A percentile compares a stretch with the other conserved stretches of the same genome.
These are phyloP conservation scores for Botryobasidium botryosum DNA, from an alignment of 768 basidiomycete genomes.

Conservation along the genomic window DNA sequence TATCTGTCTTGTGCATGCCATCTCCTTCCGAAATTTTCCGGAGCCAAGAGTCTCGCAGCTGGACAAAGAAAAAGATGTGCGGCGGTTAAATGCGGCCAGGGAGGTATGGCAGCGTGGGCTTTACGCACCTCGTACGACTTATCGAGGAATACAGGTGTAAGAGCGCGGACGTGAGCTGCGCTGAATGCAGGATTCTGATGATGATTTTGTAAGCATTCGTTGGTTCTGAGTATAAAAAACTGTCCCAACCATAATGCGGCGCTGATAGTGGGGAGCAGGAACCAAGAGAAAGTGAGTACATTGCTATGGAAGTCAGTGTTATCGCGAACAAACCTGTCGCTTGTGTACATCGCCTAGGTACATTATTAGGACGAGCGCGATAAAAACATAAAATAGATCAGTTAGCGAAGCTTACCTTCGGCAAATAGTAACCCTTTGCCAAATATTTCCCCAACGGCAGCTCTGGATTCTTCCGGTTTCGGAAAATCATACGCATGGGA, in stretches of 20 bases:
- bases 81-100: background rate
- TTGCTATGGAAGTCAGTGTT: no score
- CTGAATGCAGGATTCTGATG: conserved; percentile 49
- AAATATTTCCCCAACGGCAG: background rate
- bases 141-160: conserved; percentile 39
- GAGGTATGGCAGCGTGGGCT: background rate
- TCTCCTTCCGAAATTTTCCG: no score
- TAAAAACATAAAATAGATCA: background rate
- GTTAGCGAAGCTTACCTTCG: conserved; percentile 6
- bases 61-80: background rate
- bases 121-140: conserved; percentile 33
- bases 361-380: background rate
- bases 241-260: no score
- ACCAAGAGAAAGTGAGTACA: no score
- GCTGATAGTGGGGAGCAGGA: no score
- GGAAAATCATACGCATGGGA: conserved; percentile 3
- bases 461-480: conserved; percentile 3
- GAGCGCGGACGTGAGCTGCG: conserved; percentile 35
- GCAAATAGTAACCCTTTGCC: conserved; percentile 4
- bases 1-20: no score
- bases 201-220: background rate
- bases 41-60: background rate
- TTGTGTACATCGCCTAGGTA: conserved; percentile 3
- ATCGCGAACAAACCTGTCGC: conserved; percentile 9
- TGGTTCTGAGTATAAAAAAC: no score